Base-by-base conservation (phyloP, 2,329 filamentous ascomycete species). In the Domatiomyces catenatus region DNA sequence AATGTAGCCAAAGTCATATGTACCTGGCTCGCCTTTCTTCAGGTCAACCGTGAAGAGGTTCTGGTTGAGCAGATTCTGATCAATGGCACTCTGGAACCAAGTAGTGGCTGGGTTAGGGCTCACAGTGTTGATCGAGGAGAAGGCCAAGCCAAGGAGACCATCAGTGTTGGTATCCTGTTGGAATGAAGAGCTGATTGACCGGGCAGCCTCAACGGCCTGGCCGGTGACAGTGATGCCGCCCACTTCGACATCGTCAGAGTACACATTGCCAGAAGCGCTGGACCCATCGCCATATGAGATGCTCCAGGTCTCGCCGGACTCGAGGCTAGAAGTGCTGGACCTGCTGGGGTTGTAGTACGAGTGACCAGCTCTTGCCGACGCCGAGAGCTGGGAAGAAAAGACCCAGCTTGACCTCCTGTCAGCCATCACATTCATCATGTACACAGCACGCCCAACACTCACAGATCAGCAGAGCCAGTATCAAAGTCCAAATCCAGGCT, bases 391-490 rank as follows among this genome's bases (percentile, higher is more conserved):
- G 17, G 70, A 71, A 0, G 80, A 83, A 65, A 82, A 84, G 42
- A 79, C 83, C 76, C 75, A 92, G 47, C 76, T 79, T 51, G 28
- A 46, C 12, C 20, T 43, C 42, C 8, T 10, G 39, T 63, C 49
- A 59, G 48, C 32, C 32, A 63, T 44, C 7, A 55, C 22, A 32
- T 44, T 50, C 6, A 48, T 50, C 6, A 48, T 45, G 19, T 24
- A 15, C 22, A 2, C 18, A 19, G 46, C 18, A 12, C 10, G 17
- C 22, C 17, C 6, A 10, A n/a, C 3, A 67, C 75, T 68, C 65
- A 79, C 81, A 84, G 75, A 66, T 84, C 81, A 43, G 79, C 72
- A 55, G 71, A 83, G 55, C 72, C 81, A 12, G 84, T 88, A 57
- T 88, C 84, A 53, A 88, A 75, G 62, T 86, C 81, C 53, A 88